These are phyloP conservation scores for Posidonia oceanica DNA, from an alignment of 116 monocot species.

Conservation along the genomic window DNA sequence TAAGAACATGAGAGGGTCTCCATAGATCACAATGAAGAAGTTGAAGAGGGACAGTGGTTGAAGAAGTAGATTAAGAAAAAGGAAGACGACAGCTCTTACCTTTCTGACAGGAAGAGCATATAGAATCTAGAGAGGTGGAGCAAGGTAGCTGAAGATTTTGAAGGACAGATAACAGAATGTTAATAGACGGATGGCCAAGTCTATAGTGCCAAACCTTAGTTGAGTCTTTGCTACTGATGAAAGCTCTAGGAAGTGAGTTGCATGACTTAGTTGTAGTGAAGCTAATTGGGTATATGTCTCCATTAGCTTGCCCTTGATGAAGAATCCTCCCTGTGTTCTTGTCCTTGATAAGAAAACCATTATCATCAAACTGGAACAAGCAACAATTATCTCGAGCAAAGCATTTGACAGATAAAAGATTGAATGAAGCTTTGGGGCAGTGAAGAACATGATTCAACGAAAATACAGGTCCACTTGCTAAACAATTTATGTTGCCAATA, in stretches of 20 bases:
- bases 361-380: too few relatives aligned
- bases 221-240: too few relatives aligned
- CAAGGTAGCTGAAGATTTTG: background rate
- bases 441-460: background rate
- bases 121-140: background rate
- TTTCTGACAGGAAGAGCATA: background rate
- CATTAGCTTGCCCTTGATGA: too few relatives aligned
- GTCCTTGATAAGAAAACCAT: too few relatives aligned
- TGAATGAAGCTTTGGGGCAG: background rate
- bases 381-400: too few relatives aligned
- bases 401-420: background rate
- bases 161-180: background rate
- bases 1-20: too few relatives aligned
- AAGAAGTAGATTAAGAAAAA: background rate
- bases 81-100: background rate
- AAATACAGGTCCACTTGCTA: background rate
- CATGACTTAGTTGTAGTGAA: too few relatives aligned
- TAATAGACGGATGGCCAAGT: background rate
- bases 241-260: too few relatives aligned
- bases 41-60: background rate
- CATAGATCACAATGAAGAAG: background rate
- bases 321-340: too few relatives aligned
- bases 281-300: too few relatives aligned
- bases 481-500: background rate
- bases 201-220: too few relatives aligned